Evolutionary conservation across 2,329 filamentous ascomycete genomes (phyloP).

Genomic region (Phaeosphaeria sp.): DNA sequence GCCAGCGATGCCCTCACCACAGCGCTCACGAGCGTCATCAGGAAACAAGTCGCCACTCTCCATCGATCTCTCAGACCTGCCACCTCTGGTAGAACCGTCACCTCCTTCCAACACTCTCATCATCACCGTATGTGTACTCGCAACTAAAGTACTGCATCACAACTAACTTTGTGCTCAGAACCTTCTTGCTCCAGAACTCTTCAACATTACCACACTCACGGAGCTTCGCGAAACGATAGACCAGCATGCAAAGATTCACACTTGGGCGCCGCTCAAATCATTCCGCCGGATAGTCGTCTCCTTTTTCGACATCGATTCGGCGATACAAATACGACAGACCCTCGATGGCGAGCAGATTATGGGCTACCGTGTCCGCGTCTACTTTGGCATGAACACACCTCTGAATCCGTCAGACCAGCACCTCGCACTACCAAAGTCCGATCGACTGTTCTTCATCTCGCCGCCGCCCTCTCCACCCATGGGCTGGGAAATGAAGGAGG

Average conservation of each 20-base stretch:
- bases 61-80: slow-evolving; percentile 76
- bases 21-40: slow-evolving; percentile 45
- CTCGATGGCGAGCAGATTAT: slow-evolving; percentile 78
- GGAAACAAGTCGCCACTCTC: slow-evolving; percentile 61
- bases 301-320: slow-evolving; percentile 73
- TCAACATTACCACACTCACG: slow-evolving; percentile 75
- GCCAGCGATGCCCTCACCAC: slow-evolving; percentile 36
- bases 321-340: slow-evolving; percentile 72
- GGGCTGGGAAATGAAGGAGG: slow-evolving; percentile 68
- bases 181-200: slow-evolving; percentile 74
- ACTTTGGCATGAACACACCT: slow-evolving; percentile 48
- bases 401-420: slow-evolving; percentile 49
- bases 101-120: slow-evolving; percentile 83
- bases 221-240: slow-evolving; percentile 75
- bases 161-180: slow-evolving; percentile 55
- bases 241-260: slow-evolving; percentile 73
- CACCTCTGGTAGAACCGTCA: slow-evolving; percentile 72
- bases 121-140: slow-evolving; percentile 63
- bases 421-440: slow-evolving; percentile 57
- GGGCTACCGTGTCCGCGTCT: slow-evolving; percentile 60
- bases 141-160: not conserved
- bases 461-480: slow-evolving; percentile 69
- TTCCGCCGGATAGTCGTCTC: slow-evolving; percentile 83
- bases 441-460: slow-evolving; percentile 71
- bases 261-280: slow-evolving; percentile 80